These are phyloP conservation scores for Aureobasidium sp. DNA, from an alignment of 2,329 filamentous ascomycete species.

Conservation along the genomic window DNA sequence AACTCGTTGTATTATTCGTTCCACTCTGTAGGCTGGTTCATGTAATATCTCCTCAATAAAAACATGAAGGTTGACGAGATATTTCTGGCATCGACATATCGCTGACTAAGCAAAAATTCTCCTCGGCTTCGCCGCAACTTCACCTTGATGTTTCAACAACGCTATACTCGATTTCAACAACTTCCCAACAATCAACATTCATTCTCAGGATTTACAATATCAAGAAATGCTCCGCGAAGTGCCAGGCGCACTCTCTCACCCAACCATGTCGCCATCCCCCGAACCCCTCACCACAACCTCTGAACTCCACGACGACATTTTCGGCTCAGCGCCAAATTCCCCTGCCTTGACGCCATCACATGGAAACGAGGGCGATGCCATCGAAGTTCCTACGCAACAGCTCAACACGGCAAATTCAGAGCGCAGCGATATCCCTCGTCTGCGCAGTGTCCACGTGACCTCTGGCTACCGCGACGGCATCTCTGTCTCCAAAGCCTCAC, in stretches of 20 bases:
- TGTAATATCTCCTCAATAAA: too few species aligned
- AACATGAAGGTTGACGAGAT: too few species aligned
- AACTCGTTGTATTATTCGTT: too few species aligned
- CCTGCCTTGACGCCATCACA: conserved; percentile 20
- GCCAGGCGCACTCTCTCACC: conserved; percentile 15
- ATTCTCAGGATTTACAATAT: background rate
- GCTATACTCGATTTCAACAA: background rate
- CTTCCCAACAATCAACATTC: background rate
- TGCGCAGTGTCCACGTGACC: conserved; percentile 71
- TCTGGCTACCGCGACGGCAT: conserved; percentile 89
- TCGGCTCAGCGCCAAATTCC: conserved; percentile 38
- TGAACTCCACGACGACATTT: conserved; percentile 39
- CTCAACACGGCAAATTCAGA: conserved; percentile 33
- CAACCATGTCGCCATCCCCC: background rate
- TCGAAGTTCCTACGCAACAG: background rate
- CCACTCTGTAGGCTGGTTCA: too few species aligned
- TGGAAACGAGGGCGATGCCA: conserved; percentile 1
- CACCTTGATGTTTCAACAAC: background rate
- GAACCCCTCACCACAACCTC: conserved; percentile 4
- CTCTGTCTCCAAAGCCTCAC: conserved; percentile 63
- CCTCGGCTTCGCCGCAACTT: background rate
- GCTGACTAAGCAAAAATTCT: conserved; percentile 5
- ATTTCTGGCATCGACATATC: too few species aligned
- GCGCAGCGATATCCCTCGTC: conserved; percentile 64
- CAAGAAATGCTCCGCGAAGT: conserved; percentile 26